Base-by-base conservation (phyloP, 2,329 filamentous ascomycete species). In the Ophiosphaerella herpotricha region DNA sequence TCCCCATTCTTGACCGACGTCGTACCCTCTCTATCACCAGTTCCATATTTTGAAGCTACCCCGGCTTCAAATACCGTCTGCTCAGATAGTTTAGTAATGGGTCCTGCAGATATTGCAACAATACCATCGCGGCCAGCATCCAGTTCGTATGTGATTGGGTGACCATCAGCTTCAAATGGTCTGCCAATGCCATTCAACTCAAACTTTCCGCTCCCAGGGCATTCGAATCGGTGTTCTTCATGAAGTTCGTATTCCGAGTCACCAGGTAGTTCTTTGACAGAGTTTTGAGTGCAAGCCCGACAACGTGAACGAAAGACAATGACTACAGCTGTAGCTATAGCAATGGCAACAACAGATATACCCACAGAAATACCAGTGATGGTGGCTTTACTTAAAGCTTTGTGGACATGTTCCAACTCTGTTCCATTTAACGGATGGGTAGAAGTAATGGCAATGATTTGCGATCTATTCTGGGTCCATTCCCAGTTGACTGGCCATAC, bases 401-500 rank as follows among this genome's bases (percentile, higher is more conserved):
- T 7, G 5, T 31, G 2, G 13, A 21, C 12, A 23, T 29, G 8
- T 21, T 14, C 11, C 11, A 11, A 29, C 4, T 29, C 26, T 3
- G 18, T 21, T 29, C 26, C 26, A 26, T 13, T 26, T 34, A 37
- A 42, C n/a, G 9, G 40, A 47, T 1, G 4, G 8, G 5, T 8
- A 3, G 38, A 24, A 29, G 13, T 29, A 11, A 60, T 61, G 7
- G 55, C 7, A n/a, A 59, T 39, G 16, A 61, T 37, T 5, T 50
- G 40, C 4, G 48, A 47, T 7, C 39, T 50, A 4, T 40, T 49
- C 3, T 46, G 48, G 13, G 35, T 44, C 3, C 38, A 36, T 14
- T 55, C 48, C 55, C 55, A 57, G n/a, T 82, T 80, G 57, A 50
- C 54, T 9, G 55, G 57, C 52, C 50, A 58, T 4, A 87, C 60